phyloP scores from a whole-genome alignment of 2,329 filamentous ascomycete species.

The Colletotrichum lindemuthianum region DNA sequence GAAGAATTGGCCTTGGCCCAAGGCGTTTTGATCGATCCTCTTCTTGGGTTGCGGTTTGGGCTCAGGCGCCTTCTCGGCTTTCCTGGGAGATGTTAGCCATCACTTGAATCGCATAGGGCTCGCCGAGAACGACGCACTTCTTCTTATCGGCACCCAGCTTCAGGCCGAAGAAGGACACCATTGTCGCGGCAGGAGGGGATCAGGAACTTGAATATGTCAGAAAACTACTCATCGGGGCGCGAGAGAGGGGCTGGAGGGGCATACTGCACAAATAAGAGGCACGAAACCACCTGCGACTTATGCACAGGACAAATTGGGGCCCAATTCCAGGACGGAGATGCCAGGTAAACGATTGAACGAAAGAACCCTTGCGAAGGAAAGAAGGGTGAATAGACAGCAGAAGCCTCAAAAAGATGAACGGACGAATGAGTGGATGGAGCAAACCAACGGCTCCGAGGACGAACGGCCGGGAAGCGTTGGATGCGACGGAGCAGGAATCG shows the following conservation, averaged over 20 bases:
- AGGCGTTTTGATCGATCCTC: constrained; percentile 45
- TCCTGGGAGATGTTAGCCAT: constrained; percentile 28
- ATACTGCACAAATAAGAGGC: constrained; percentile 25
- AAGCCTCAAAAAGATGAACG: not conserved
- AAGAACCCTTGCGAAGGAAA: constrained; percentile 9
- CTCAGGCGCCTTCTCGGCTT: constrained; percentile 38
- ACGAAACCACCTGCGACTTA: constrained; percentile 23
- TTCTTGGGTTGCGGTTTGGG: constrained; percentile 41
- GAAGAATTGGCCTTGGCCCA: constrained; percentile 49
- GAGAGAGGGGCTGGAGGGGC: constrained; percentile 28
- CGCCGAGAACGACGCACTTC: constrained; percentile 48
- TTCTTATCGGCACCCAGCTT: constrained; percentile 67
- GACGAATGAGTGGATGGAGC: constrained; percentile 9
- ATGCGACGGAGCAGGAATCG: constrained; percentile 23
- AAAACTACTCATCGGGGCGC: not conserved
- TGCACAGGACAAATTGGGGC: constrained; percentile 19
- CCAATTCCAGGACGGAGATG: constrained; percentile 5
- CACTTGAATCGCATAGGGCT: not conserved
- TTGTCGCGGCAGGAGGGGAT: constrained; percentile 41
- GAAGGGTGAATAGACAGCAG: constrained; percentile 8
- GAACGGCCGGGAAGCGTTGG: constrained; percentile 14
- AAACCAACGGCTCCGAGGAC: constrained; percentile 23
- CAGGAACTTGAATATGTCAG: constrained; percentile 20
- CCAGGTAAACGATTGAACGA: constrained; percentile 10
- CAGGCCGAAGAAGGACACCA: constrained; percentile 70